Conservation (phyloP, 345 rosid species). For the Firmiana major region DNA sequence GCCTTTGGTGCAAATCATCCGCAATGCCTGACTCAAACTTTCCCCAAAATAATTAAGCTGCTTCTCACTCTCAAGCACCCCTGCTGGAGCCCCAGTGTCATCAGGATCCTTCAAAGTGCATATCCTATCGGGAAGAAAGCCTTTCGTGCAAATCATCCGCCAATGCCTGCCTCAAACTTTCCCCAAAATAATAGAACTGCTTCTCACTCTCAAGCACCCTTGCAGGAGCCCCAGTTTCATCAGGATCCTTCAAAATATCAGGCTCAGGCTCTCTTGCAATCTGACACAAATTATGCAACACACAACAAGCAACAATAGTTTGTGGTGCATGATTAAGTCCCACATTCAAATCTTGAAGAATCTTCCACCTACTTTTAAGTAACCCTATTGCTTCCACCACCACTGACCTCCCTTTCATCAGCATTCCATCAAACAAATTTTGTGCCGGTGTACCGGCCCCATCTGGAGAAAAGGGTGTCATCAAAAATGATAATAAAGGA, state of each 20-base stretch:
- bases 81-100: constrained; percentile 61
- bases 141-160: constrained; percentile 93
- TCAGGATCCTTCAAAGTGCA: constrained; percentile 63
- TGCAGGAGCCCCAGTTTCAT: constrained; percentile 63
- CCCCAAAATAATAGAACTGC: constrained; percentile 69
- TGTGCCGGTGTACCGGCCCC: constrained; percentile 84
- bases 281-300: constrained; percentile 94
- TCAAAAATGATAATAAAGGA: constrained; percentile 71
- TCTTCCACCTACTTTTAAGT: constrained; percentile 91
- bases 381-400: constrained; percentile 93
- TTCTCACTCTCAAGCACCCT: constrained; percentile 86
- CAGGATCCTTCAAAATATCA: constrained; percentile 75
- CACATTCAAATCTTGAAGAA: constrained; percentile 89
- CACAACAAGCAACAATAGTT: constrained; percentile 97
- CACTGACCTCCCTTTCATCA: constrained; percentile 93
- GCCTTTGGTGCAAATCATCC: constrained; percentile 92
- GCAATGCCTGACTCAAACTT: constrained; percentile 91
- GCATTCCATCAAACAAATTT: constrained; percentile 93
- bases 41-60: constrained; percentile 69
- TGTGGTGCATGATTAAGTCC: constrained; percentile 93
- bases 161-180: constrained; percentile 87
- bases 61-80: constrained; percentile 84
- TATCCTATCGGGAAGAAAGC: constrained; percentile 65
- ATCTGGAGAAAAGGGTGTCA: constrained; percentile 85
- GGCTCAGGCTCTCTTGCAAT: constrained; percentile 98